A percentile compares a stretch with the other conserved stretches of the same genome.
These are phyloP conservation scores for Sclerotiophoma versabilis DNA, from an alignment of 2,329 filamentous ascomycete genomes.

Conservation along the genomic window DNA sequence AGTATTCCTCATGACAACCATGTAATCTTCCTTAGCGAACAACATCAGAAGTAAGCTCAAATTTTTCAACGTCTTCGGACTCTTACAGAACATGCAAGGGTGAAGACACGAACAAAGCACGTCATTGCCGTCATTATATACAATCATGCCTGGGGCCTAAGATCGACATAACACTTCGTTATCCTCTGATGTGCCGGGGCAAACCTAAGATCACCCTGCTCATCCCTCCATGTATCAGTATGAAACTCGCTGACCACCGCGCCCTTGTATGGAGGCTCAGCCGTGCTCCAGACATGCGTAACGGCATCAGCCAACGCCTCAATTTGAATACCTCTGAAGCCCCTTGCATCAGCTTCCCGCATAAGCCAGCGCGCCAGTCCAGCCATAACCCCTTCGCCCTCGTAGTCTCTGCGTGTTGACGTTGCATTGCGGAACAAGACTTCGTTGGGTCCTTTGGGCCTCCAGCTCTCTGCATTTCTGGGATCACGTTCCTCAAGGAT, in stretches of 20 bases:
- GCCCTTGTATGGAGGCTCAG: conserved; percentile 34
- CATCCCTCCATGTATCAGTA: conserved; percentile 30
- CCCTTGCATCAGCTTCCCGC: conserved; percentile 43
- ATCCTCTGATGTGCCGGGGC: conserved; percentile 30
- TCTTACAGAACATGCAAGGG: not conserved
- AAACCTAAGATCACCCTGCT: conserved; percentile 35
- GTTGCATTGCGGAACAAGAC: conserved; percentile 50
- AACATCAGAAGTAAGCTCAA: not conserved
- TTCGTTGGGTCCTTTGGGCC: conserved; percentile 35
- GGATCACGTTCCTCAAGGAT: conserved; percentile 28
- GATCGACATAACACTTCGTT: conserved; percentile 38
- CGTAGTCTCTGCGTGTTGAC: conserved; percentile 46
- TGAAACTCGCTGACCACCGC: conserved; percentile 32
- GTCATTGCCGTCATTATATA: not conserved
- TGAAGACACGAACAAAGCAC: not conserved
- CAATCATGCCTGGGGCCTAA: conserved; percentile 22
- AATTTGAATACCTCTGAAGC: conserved; percentile 48
- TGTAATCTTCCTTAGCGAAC: not conserved
- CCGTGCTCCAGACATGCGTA: conserved; percentile 38
- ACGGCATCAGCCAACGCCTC: conserved; percentile 44
- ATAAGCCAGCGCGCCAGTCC: conserved; percentile 48
- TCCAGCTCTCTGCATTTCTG: conserved; percentile 37
- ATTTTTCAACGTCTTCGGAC: not conserved
- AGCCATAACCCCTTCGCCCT: conserved; percentile 45
- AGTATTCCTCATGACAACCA: not conserved